Evolutionary conservation across 768 basidiomycete genomes (phyloP).

Genomic region (Strobilomyces dryophilus): DNA sequence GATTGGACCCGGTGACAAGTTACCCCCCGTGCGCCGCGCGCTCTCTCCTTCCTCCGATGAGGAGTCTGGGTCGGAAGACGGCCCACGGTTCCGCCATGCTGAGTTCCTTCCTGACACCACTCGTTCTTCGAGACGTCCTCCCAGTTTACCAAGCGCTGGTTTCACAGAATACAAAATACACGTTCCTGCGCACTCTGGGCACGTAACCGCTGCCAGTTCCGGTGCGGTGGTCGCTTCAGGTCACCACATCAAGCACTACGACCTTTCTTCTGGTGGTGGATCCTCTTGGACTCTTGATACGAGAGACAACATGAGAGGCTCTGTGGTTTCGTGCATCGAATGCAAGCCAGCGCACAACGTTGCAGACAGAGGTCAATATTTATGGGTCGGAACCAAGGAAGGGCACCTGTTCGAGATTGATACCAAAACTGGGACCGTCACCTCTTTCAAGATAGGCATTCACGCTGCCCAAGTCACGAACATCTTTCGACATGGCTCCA

Average conservation of each 20-base stretch:
- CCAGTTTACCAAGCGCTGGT: constrained; percentile 28
- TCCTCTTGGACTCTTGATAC: constrained; percentile 54
- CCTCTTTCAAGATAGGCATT: constrained; percentile 52
- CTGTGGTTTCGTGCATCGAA: constrained; percentile 72
- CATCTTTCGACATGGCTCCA: constrained; percentile 66
- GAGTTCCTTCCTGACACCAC: constrained; percentile 68
- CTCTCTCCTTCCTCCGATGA: constrained; percentile 43
- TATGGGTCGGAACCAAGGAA: constrained; percentile 92
- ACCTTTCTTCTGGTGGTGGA: constrained; percentile 44
- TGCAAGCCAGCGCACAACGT: constrained; percentile 52
- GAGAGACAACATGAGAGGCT: constrained; percentile 62
- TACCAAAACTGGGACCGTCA: constrained; percentile 52
- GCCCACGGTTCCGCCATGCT: constrained; percentile 38
- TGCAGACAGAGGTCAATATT: constrained; percentile 52
- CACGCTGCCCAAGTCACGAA: constrained; percentile 66
- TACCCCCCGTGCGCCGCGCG: constrained; percentile 57
- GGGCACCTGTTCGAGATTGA: constrained; percentile 86
- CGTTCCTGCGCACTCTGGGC: constrained; percentile 50
- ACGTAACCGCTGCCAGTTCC: constrained; percentile 53
- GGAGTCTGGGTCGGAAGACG: constrained; percentile 62
- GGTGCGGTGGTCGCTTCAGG: constrained; percentile 53
- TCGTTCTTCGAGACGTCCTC: constrained; percentile 56
- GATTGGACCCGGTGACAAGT: constrained; percentile 64
- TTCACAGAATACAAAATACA: constrained; percentile 49
- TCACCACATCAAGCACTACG: constrained; percentile 61